Conservation (phyloP, 2,329 filamentous ascomycete species). For the Rhinocladiella similis region DNA sequence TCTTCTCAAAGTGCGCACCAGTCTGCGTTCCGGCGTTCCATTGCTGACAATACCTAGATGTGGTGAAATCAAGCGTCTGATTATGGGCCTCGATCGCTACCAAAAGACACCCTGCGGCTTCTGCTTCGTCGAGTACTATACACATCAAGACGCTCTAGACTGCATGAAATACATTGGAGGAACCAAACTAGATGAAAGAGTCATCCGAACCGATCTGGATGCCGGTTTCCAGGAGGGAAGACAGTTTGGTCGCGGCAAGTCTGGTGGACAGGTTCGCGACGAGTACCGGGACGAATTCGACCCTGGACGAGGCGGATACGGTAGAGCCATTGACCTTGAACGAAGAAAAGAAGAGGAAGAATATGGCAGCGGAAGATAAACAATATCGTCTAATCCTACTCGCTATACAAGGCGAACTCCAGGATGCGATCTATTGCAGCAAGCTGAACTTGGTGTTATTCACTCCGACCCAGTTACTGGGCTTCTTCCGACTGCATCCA, state of each 20-base stretch:
- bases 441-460: background rate
- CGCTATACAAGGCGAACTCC: background rate
- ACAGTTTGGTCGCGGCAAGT: constrained; percentile 94
- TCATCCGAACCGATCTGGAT: constrained; percentile 93
- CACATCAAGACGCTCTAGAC: constrained; percentile 92
- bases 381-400: background rate
- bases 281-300: constrained; percentile 98
- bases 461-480: constrained; percentile 9
- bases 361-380: constrained; percentile 51
- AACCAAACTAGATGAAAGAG: constrained; percentile 94
- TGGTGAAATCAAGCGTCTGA: constrained; percentile 94
- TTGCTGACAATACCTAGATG: constrained; percentile 48
- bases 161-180: constrained; percentile 99
- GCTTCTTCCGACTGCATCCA: constrained; percentile 38
- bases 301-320: constrained; percentile 86
- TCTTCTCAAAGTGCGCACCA: constrained; percentile 73
- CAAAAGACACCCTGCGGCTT: constrained; percentile 98
- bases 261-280: constrained; percentile 92
- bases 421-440: background rate
- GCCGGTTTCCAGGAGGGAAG: constrained; percentile 94
- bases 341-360: constrained; percentile 59
- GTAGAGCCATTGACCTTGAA: constrained; percentile 72
- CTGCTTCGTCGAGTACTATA: constrained; percentile 99
- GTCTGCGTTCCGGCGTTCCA: background rate
- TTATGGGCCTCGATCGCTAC: constrained; percentile 97